These are phyloP conservation scores for Phytophthora ramorum DNA, from an alignment of 352 stramenopile species.

Conservation along the genomic window DNA sequence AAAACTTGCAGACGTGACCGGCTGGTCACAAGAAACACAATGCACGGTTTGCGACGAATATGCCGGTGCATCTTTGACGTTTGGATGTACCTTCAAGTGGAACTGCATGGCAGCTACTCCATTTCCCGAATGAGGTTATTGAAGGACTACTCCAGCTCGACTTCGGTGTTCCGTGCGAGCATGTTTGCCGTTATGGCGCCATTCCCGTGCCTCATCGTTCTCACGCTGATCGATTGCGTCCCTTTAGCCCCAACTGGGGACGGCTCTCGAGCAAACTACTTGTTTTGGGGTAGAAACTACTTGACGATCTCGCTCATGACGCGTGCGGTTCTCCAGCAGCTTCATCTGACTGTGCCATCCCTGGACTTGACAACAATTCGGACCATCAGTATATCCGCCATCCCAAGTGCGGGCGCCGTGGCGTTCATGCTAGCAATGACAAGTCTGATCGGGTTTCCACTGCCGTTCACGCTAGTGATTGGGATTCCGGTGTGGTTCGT, in stretches of 20 bases:
- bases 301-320: slow-evolving; percentile 34
- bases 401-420: slow-evolving; percentile 36
- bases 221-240: slow-evolving; percentile 31
- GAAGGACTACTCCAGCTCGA: slow-evolving; percentile 14
- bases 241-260: slow-evolving; percentile 20
- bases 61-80: slow-evolving; percentile 14
- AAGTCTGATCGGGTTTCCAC: slow-evolving; percentile 39
- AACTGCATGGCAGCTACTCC: slow-evolving; percentile 52
- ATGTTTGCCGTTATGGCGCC: slow-evolving; percentile 16
- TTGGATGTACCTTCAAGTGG: slow-evolving; percentile 45
- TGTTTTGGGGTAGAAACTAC: slow-evolving; percentile 32
- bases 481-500: slow-evolving; percentile 33
- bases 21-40: neutral
- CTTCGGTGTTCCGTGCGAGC: slow-evolving; percentile 13
- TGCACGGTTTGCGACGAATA: slow-evolving; percentile 3
- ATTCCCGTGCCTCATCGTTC: slow-evolving; percentile 29
- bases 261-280: slow-evolving; percentile 29
- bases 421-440: slow-evolving; percentile 39
- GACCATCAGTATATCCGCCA: slow-evolving; percentile 11
- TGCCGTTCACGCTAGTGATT: slow-evolving; percentile 54
- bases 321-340: slow-evolving; percentile 25
- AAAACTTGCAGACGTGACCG: neutral
- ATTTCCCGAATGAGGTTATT: slow-evolving; percentile 25
- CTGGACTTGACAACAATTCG: slow-evolving; percentile 16
- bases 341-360: slow-evolving; percentile 28